Evolutionary conservation across 169 alveolate species (phyloP).

Genomic region (Cryptosporidium ubiquitum): DNA sequence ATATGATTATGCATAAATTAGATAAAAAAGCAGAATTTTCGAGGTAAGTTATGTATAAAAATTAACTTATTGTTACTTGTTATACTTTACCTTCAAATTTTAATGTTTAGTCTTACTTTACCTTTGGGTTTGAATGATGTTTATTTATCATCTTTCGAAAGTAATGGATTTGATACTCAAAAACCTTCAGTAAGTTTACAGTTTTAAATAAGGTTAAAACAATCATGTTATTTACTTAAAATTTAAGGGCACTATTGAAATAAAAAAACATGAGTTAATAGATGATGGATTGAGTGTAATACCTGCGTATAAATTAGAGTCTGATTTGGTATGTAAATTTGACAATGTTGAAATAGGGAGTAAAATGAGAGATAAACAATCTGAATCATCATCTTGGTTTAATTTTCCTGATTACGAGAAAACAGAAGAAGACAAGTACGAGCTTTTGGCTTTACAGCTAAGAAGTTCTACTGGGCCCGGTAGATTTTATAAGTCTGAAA

Average conservation of each 20-base stretch:
- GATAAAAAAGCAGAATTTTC: conserved; percentile 35
- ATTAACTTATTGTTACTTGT: neutral
- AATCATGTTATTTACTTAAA: neutral
- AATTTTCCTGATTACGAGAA: conserved; percentile 14
- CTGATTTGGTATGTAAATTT: neutral
- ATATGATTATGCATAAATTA: neutral
- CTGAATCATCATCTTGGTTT: conserved; percentile 14
- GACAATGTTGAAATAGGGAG: neutral
- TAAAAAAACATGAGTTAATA: conserved; percentile 6
- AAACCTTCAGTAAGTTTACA: conserved; percentile 52
- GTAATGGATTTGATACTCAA: conserved; percentile 52
- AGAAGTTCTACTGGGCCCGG: conserved; percentile 44
- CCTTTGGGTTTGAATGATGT: conserved; percentile 31
- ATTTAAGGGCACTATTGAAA: conserved; percentile 26
- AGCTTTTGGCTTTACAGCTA: conserved; percentile 36
- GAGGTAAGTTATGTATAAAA: conserved; percentile 8
- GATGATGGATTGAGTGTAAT: neutral
- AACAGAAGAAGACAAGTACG: conserved; percentile 5
- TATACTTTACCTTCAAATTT: neutral
- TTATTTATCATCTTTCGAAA: conserved; percentile 18
- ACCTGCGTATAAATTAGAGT: neutral
- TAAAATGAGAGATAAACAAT: neutral
- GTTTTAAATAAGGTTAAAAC: neutral
- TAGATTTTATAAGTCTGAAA: conserved; percentile 42
- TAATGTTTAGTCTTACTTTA: conserved; percentile 1